These are phyloP conservation scores for Colletotrichum caudatum DNA, from an alignment of 2,329 filamentous ascomycete species.

Conservation along the genomic window DNA sequence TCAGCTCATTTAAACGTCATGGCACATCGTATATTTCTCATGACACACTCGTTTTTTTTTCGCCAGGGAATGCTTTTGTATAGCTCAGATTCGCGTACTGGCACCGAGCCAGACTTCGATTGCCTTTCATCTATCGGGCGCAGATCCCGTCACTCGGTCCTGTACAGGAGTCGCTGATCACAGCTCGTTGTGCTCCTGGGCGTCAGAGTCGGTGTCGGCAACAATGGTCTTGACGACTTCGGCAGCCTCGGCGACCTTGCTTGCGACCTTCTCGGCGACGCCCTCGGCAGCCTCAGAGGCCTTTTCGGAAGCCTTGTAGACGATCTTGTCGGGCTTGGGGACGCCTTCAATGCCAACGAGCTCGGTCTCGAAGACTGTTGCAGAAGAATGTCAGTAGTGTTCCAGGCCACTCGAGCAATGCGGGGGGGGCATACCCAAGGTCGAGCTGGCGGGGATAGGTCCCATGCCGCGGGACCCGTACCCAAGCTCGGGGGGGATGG, in stretches of 20 bases:
- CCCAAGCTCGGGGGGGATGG: constrained; percentile 86
- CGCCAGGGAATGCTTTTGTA: constrained; percentile 19
- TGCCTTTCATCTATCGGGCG: constrained; percentile 13
- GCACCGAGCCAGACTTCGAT: not conserved
- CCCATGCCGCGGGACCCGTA: constrained; percentile 84
- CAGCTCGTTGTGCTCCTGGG: constrained; percentile 71
- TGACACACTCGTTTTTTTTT: constrained; percentile 18
- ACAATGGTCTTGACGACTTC: constrained; percentile 65
- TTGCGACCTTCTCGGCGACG: constrained; percentile 60
- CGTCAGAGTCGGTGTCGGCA: constrained; percentile 64
- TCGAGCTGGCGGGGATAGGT: constrained; percentile 85
- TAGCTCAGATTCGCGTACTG: not conserved
- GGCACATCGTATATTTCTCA: constrained; percentile 28
- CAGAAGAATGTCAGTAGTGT: not conserved
- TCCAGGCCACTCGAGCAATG: not conserved
- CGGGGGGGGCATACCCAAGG: constrained; percentile 68
- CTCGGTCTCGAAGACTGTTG: constrained; percentile 88
- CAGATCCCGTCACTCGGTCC: not conserved
- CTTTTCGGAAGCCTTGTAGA: constrained; percentile 53
- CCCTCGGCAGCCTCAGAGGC: constrained; percentile 53
- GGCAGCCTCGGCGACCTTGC: constrained; percentile 60
- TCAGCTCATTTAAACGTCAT: constrained; percentile 23
- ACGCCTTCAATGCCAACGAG: constrained; percentile 86
- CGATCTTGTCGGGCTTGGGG: constrained; percentile 60
- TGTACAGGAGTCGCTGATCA: constrained; percentile 47